Conservation (phyloP, 139 green algal species). For the Chlamydomonas asymmetrica region DNA sequence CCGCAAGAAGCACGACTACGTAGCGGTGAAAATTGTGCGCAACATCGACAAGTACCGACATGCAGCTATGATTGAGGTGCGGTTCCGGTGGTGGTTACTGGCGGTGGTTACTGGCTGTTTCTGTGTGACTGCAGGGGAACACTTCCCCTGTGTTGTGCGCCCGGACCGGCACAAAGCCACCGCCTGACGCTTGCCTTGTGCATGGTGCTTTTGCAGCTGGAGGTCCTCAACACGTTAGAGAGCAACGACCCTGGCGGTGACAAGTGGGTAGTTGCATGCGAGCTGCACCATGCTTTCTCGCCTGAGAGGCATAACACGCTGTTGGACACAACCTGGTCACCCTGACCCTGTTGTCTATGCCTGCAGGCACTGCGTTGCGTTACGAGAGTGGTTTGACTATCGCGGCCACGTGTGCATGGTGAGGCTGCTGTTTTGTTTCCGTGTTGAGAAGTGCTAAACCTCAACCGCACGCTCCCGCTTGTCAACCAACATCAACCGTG, state of each 20-base stretch:
- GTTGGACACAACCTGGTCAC: no score
- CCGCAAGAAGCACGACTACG: slow-evolving; percentile 74
- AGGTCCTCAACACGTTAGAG: slow-evolving; percentile 85
- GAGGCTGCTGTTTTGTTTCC: background rate
- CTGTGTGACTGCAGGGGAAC: no score
- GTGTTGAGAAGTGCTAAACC: background rate
- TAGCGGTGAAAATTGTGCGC: slow-evolving; percentile 95
- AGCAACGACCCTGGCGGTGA: slow-evolving; percentile 65
- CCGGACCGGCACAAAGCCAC: no score
- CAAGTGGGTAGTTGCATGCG: slow-evolving; percentile 41
- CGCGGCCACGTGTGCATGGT: slow-evolving; percentile 97
- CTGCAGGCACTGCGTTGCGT: slow-evolving; percentile 74
- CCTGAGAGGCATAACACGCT: no score
- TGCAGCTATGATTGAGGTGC: slow-evolving; percentile 96
- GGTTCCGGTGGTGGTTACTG: background rate
- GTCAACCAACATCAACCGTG: background rate
- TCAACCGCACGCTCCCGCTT: background rate
- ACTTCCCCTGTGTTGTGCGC: no score
- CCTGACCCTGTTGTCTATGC: no score
- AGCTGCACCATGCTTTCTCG: no score
- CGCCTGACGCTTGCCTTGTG: no score
- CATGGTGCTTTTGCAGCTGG: slow-evolving; percentile 71
- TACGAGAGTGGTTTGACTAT: slow-evolving; percentile 98
- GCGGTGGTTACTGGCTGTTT: no score
- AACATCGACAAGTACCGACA: slow-evolving; percentile 97